Conservation (phyloP, 345 rosid genomes). For the Linum lewisii region DNA sequence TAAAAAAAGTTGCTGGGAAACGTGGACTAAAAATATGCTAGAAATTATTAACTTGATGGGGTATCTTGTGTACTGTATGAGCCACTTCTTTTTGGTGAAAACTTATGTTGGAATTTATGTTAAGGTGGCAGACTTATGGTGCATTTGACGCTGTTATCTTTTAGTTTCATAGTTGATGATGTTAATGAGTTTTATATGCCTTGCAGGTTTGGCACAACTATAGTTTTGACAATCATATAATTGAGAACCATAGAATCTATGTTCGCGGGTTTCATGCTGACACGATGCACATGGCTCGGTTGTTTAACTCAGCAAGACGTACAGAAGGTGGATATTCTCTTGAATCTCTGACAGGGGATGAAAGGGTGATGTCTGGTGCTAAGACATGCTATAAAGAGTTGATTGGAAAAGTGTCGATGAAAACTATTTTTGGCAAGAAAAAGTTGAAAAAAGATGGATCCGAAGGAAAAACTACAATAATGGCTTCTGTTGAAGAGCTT, state of each 20-base stretch:
- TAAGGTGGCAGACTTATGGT: too few relatives aligned
- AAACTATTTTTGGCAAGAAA: constrained; percentile 69
- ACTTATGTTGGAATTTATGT: too few relatives aligned
- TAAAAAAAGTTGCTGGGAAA: too few relatives aligned
- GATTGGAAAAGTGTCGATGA: constrained; percentile 85
- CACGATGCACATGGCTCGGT: constrained; percentile 98
- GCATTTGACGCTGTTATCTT: too few relatives aligned
- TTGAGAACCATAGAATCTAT: constrained; percentile 66
- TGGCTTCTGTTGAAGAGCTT: constrained; percentile 82
- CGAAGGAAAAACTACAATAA: constrained; percentile 54
- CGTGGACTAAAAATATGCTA: too few relatives aligned
- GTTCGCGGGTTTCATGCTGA: constrained; percentile 91
- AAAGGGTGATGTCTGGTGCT: constrained; percentile 40
- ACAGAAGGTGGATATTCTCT: constrained; percentile 83
- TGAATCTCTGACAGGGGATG: constrained; percentile 81
- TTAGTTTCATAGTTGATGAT: background rate
- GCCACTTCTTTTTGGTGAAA: too few relatives aligned
- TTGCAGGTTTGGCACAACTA: constrained; percentile 97
- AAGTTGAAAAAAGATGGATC: constrained; percentile 86
- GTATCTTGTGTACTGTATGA: too few relatives aligned
- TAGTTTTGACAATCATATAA: constrained; percentile 82
- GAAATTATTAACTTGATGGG: too few relatives aligned
- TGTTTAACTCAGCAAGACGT: constrained; percentile 88
- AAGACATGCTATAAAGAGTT: constrained; percentile 35
- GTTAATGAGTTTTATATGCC: background rate